phyloP scores from a whole-genome alignment of 2,329 filamentous ascomycete species.

The Westerdykella ornata region DNA sequence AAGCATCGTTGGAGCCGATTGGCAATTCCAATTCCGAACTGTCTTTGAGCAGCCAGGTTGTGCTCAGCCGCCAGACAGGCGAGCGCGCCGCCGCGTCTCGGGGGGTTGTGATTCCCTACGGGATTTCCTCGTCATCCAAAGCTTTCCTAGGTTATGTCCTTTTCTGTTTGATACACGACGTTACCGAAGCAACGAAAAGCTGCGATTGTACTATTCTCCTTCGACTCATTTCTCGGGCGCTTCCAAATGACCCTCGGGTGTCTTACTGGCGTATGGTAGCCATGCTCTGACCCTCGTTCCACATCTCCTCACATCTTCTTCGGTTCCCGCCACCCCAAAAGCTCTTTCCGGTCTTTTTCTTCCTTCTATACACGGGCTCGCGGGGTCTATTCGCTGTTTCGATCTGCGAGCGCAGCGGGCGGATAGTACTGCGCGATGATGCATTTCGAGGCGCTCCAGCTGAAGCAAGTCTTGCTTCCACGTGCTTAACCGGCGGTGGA shows the following conservation, averaged over 20 bases:
- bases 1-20: slow-evolving; percentile 11
- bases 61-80: no score
- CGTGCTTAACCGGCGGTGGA: no score
- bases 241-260: slow-evolving; percentile 12
- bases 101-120: background rate
- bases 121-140: slow-evolving; percentile 8
- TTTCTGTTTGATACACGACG: slow-evolving; percentile 15
- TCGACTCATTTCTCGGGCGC: slow-evolving; percentile 1
- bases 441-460: no score
- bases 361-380: background rate
- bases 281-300: background rate
- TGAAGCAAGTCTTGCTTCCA: no score
- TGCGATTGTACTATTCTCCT: slow-evolving; percentile 14
- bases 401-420: no score
- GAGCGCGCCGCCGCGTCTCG: background rate
- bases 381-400: no score
- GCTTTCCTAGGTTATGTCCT: slow-evolving; percentile 13
- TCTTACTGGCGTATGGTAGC: slow-evolving; percentile 2
- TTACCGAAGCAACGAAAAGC: slow-evolving; percentile 18
- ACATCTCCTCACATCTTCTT: background rate
- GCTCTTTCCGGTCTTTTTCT: background rate
- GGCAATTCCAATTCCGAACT: no score
- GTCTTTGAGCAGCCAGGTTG: no score
- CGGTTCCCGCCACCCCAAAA: background rate
- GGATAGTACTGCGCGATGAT: no score